A percentile compares a stretch with the other conserved stretches of the same genome.
Evolutionary conservation across 805 yeast species (phyloP).

Genomic region (Yueomyces sp.): DNA sequence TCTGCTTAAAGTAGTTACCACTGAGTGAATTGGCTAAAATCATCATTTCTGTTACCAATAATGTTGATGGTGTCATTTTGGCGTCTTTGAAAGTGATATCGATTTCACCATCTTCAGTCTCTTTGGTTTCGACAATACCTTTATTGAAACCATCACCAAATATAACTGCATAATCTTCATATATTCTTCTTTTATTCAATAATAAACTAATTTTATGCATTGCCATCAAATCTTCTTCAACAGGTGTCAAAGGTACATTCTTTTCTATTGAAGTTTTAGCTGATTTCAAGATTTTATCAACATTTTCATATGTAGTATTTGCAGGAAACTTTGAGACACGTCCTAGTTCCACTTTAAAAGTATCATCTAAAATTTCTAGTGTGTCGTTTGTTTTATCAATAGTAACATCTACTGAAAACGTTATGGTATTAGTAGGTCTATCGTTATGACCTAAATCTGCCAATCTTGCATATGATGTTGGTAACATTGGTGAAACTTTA

Average conservation of each 20-base stretch:
- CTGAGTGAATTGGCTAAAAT: constrained; percentile 57
- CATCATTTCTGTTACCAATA: constrained; percentile 77
- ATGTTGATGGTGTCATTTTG: constrained; percentile 34
- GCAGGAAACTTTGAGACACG: constrained; percentile 33
- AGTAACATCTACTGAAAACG: constrained; percentile 27
- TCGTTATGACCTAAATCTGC: constrained; percentile 39
- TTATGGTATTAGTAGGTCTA: constrained; percentile 33
- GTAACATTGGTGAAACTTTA: constrained; percentile 55
- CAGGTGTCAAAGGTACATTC: not conserved
- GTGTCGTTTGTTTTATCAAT: constrained; percentile 15
- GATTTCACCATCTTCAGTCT: constrained; percentile 3
- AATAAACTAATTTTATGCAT: constrained; percentile 19
- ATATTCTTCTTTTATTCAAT: constrained; percentile 19
- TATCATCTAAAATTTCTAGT: constrained; percentile 11
- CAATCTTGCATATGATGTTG: constrained; percentile 35
- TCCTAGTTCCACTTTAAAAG: constrained; percentile 29
- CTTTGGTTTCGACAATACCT: constrained; percentile 11
- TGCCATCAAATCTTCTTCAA: constrained; percentile 23
- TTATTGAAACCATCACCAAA: constrained; percentile 26
- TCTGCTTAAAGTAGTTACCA: constrained; percentile 32
- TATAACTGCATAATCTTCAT: constrained; percentile 27
- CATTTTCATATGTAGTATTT: constrained; percentile 45
- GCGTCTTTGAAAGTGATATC: constrained; percentile 13
- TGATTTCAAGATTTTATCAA: constrained; percentile 35
- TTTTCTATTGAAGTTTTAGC: constrained; percentile 2